Conservation (phyloP, 345 rosid genomes). For the Corymbia maculata region DNA sequence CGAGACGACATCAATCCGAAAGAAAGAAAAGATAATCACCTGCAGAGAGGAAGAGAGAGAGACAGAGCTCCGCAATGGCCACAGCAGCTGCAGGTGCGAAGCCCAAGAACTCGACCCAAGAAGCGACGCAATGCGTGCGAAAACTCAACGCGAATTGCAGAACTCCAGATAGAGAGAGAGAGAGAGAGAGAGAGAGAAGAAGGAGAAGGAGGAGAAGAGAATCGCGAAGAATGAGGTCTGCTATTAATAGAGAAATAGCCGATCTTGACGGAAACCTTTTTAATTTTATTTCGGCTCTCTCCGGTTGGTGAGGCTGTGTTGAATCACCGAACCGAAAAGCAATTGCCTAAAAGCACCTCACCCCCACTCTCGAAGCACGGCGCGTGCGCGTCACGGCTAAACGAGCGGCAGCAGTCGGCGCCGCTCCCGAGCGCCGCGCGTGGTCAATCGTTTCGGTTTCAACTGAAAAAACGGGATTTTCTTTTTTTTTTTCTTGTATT, state of each 20-base stretch:
- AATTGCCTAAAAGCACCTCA: background rate
- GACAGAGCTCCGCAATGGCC: background rate
- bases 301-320: background rate
- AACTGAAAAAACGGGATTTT: background rate
- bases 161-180: background rate
- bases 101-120: background rate
- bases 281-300: background rate
- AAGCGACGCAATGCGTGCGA: background rate
- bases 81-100: background rate
- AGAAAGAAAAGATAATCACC: background rate
- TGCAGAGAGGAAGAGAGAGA: background rate
- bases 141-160: background rate
- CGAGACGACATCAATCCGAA: background rate
- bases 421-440: background rate
- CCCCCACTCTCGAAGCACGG: background rate
- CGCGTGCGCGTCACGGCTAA: background rate
- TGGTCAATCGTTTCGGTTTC: background rate
- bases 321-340: background rate
- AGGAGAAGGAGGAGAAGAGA: background rate
- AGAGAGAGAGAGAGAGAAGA: background rate
- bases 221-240: background rate
- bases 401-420: background rate
- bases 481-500: background rate
- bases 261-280: background rate
- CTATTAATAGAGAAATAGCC: background rate